These are phyloP conservation scores for Claviceps lovelessii DNA, from an alignment of 2,329 filamentous ascomycete species.

Conservation along the genomic window DNA sequence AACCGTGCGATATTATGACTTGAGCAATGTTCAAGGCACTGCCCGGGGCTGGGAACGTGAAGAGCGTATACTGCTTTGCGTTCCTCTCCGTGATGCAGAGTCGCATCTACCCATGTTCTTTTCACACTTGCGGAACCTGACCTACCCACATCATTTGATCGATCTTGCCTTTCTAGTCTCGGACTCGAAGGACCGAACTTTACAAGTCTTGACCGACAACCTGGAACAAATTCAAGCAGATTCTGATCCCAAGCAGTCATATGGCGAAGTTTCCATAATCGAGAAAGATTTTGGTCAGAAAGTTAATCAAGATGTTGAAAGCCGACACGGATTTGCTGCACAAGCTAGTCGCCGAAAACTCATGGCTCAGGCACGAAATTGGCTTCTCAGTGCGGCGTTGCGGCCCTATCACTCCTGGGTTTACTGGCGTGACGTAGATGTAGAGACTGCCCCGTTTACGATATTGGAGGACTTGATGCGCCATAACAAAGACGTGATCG, in stretches of 20 bases:
- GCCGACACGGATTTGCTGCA: constrained; percentile 89
- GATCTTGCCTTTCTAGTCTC: constrained; percentile 94
- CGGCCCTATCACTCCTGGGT: constrained; percentile 97
- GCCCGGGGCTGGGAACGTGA: constrained; percentile 91
- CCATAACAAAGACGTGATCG: constrained; percentile 97
- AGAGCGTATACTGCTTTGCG: constrained; percentile 88
- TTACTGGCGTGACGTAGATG: constrained; percentile 97
- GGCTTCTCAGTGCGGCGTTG: constrained; percentile 84
- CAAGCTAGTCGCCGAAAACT: constrained; percentile 87
- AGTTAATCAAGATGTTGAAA: constrained; percentile 95
- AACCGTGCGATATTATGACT: constrained; percentile 92
- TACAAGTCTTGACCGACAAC: constrained; percentile 59
- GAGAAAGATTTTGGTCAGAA: constrained; percentile 98
- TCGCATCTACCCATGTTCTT: constrained; percentile 96
- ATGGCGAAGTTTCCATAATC: constrained; percentile 92
- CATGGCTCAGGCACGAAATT: constrained; percentile 96
- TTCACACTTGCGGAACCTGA: constrained; percentile 89
- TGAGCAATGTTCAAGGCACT: constrained; percentile 81
- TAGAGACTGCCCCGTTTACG: constrained; percentile 91
- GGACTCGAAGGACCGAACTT: constrained; percentile 86
- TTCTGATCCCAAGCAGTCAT: constrained; percentile 64
- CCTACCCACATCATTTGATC: constrained; percentile 91
- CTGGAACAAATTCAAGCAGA: constrained; percentile 69
- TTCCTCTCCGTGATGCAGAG: constrained; percentile 83
- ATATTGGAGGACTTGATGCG: constrained; percentile 97